phyloP scores from a whole-genome alignment of 1,284 basidiomycete genomes.

The Coriolopsis trogii region DNA sequence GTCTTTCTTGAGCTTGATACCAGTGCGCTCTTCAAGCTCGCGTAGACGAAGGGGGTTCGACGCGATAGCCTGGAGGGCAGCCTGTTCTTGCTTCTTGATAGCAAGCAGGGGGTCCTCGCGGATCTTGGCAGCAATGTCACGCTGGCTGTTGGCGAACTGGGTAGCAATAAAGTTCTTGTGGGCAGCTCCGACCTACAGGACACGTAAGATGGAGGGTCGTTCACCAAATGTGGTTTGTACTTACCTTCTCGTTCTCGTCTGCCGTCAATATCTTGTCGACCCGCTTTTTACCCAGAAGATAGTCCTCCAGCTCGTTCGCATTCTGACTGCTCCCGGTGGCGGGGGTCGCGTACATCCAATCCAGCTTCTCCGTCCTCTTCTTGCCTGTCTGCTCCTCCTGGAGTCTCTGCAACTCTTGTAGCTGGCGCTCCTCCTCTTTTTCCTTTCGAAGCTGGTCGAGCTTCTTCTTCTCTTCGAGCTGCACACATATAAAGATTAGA shows the following conservation, averaged over 20 bases:
- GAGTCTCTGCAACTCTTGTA: conserved; percentile 93
- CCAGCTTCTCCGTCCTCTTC: conserved; percentile 91
- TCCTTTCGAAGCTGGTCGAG: conserved; percentile 95
- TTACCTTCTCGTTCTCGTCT: conserved; percentile 86
- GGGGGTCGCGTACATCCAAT: conserved; percentile 99
- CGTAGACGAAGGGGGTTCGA: conserved; percentile 89
- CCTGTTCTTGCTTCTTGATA: conserved; percentile 98
- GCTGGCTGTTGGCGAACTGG: conserved; percentile 89
- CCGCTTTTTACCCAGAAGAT: conserved; percentile 96
- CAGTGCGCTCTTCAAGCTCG: conserved; percentile 78
- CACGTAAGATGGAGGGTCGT: background rate
- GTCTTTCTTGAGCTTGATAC: conserved; percentile 76
- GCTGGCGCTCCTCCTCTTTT: conserved; percentile 94
- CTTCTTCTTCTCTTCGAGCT: conserved; percentile 98
- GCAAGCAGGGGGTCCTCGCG: conserved; percentile 95
- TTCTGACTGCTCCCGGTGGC: conserved; percentile 83
- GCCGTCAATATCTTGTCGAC: conserved; percentile 94
- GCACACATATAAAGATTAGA: conserved; percentile 10
- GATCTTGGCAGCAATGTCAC: conserved; percentile 92
- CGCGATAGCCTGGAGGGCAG: conserved; percentile 87
- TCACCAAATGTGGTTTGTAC: conserved; percentile 20
- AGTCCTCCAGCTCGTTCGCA: conserved; percentile 93
- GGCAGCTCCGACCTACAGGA: conserved; percentile 70
- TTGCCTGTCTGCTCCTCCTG: conserved; percentile 95
- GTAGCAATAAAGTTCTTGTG: conserved; percentile 92